A percentile compares a stretch with the other conserved stretches of the same genome.
Conservation (phyloP, 805 yeast species). For the Saturnispora ahearnii region DNA sequence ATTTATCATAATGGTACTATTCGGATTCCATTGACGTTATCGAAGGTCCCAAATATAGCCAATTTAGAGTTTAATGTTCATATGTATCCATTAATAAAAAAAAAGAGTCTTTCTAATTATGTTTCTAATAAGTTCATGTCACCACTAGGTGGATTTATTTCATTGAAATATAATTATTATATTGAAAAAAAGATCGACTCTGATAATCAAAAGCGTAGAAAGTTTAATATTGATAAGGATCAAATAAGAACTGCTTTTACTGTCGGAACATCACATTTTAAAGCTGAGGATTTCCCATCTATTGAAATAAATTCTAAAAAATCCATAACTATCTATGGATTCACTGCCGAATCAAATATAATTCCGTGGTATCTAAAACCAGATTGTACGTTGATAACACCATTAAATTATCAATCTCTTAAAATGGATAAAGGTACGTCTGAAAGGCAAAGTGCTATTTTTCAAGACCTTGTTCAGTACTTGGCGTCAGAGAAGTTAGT, state of each 20-base stretch:
- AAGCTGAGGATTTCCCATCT: slow-evolving; percentile 40
- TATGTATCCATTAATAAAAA: slow-evolving; percentile 11
- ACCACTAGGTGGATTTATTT: neutral
- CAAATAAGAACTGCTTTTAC: slow-evolving; percentile 42
- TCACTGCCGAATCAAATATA: slow-evolving; percentile 35
- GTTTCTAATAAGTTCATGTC: slow-evolving; percentile 5
- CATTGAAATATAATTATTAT: slow-evolving; percentile 2
- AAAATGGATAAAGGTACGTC: neutral
- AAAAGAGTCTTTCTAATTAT: slow-evolving; percentile 5
- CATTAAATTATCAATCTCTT: slow-evolving; percentile 14
- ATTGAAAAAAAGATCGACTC: slow-evolving; percentile 12
- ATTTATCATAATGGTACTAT: slow-evolving; percentile 7
- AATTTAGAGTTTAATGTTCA: slow-evolving; percentile 8
- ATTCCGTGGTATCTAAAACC: slow-evolving; percentile 54
- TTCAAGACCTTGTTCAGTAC: slow-evolving; percentile 43
- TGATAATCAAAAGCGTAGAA: slow-evolving; percentile 23
- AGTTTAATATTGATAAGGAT: slow-evolving; percentile 25
- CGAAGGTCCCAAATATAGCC: neutral
- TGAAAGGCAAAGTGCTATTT: slow-evolving; percentile 31
- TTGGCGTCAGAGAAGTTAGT: slow-evolving; percentile 38
- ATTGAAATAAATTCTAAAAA: slow-evolving; percentile 30
- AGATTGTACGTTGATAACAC: slow-evolving; percentile 44
- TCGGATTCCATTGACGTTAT: slow-evolving; percentile 1
- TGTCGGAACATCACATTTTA: slow-evolving; percentile 53
- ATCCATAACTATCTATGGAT: slow-evolving; percentile 59